Evolutionary conservation across 1,284 basidiomycete species (phyloP), one percentile per base, ranked within the genome.

Genomic region (Cystobasidiaceae sp.): DNA sequence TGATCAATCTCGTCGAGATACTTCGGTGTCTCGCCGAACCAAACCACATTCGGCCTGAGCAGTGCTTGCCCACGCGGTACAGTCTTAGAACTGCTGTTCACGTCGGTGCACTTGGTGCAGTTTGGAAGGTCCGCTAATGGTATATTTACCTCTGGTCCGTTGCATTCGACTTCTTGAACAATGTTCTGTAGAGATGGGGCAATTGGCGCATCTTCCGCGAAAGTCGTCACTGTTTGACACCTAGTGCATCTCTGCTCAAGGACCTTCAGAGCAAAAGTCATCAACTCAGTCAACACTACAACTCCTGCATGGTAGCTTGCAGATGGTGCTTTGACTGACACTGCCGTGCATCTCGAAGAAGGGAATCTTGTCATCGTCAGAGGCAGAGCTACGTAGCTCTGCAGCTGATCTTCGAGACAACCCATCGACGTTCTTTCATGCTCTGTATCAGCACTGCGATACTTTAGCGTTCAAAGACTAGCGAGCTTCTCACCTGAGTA

Each of bases 341-440:
- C 81, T 75, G 2, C 84, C 85, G 70, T 87, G 85, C 84, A 86
- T 86, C 74, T 87, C 84, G 17, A 85, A 72, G n/a, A 84, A 71
- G 15, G 45, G 62, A 75, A 65, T 62, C 74, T 41, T 44, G 68
- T 32, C 52, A n/a, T 45, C 43, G 23, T 28, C 61, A 37, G 33
- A n/a, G n/a, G n/a, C 44, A 25, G 56, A 13, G 25, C 21, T 44
- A 37, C 15, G 25, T 2, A 28, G 15, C n/a, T 27, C 51, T n/a
- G 37, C 39, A 39, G 61, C 21, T 6, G 81, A 80, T 28, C 77
- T 71, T n/a, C 64, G 64, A 68, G 82, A 83, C 11, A 86, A 79
- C 3, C 83, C 82, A 69, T 87, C 85, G 28, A 87, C 82, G 71
- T 87, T 86, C 73, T 86, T 85, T 11, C 85, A 86, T 61, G 11